Percentiles rank a stretch among this genome's conserved stretches.
Conservation (phyloP, 1,284 basidiomycete species). For the Cryptococcus sp. region DNA sequence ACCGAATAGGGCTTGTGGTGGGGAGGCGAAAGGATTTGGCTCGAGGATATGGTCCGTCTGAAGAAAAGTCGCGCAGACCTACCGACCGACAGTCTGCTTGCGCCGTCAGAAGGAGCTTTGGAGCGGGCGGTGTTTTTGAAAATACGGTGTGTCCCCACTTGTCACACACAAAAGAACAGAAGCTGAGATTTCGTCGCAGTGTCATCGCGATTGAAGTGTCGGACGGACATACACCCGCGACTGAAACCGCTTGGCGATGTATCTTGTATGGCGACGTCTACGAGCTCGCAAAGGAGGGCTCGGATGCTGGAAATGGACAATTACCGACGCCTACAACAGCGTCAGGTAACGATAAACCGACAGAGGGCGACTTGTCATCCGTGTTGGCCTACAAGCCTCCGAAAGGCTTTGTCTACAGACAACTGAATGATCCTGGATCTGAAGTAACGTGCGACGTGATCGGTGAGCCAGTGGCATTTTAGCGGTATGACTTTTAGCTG, state of each 20-base stretch:
- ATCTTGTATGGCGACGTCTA: slow-evolving; percentile 43
- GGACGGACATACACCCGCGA: neutral
- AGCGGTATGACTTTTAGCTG: neutral
- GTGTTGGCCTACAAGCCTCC: slow-evolving; percentile 21
- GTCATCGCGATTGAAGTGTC: slow-evolving; percentile 32
- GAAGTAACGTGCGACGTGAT: slow-evolving; percentile 42
- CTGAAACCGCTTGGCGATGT: slow-evolving; percentile 30
- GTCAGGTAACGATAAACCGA: neutral
- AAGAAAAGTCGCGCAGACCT: slow-evolving; percentile 31
- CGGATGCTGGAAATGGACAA: neutral
- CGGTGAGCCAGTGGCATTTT: slow-evolving; percentile 22
- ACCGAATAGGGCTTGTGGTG: slow-evolving; percentile 71
- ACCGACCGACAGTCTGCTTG: slow-evolving; percentile 21
- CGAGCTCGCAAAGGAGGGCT: slow-evolving; percentile 26
- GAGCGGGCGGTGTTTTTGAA: slow-evolving; percentile 32
- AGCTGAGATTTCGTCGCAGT: slow-evolving; percentile 11
- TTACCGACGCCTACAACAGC: neutral
- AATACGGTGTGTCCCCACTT: slow-evolving; percentile 31
- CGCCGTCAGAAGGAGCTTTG: slow-evolving; percentile 23
- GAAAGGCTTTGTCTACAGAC: slow-evolving; percentile 30
- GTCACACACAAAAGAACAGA: too few species aligned
- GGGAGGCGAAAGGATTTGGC: slow-evolving; percentile 86
- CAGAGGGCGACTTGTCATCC: slow-evolving; percentile 9
- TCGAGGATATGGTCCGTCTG: slow-evolving; percentile 77
- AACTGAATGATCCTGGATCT: slow-evolving; percentile 28